Conservation (phyloP, 495 filamentous ascomycete genomes). For the Penicillium waksmanii region DNA sequence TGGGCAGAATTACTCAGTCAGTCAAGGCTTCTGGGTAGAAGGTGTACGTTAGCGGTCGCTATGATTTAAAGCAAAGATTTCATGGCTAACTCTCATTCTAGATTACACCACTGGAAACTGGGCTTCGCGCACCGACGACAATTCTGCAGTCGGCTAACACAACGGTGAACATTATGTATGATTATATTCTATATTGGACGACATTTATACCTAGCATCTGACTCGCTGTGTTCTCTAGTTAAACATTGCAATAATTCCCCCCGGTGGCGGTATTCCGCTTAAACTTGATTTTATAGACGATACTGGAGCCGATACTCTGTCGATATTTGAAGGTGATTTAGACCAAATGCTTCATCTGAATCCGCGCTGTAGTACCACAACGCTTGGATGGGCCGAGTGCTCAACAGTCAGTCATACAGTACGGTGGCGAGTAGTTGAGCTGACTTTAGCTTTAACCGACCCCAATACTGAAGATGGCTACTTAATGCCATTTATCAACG, state of each 20-base stretch:
- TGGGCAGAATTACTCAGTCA: not conserved
- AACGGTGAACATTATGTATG: too few species aligned
- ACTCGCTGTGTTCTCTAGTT: not conserved
- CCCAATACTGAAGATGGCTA: not conserved
- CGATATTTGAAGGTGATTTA: not conserved
- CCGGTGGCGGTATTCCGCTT: not conserved
- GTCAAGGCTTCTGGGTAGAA: not conserved
- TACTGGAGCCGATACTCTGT: not conserved
- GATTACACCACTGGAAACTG: not conserved
- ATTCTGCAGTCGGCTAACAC: too few species aligned
- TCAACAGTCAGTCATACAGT: too few species aligned
- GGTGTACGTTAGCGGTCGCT: not conserved
- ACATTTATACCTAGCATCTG: not conserved
- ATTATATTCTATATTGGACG: too few species aligned
- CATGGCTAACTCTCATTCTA: not conserved
- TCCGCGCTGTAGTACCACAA: too few species aligned
- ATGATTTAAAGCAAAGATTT: not conserved
- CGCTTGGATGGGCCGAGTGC: not conserved
- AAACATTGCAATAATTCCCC: not conserved
- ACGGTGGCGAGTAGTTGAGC: not conserved
- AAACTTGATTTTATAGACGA: not conserved
- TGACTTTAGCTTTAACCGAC: not conserved
- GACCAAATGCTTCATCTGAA: not conserved
- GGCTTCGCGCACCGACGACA: too few species aligned
- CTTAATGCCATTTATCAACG: not conserved